Conservation (phyloP, 345 rosid genomes). For the Corchorus capsularis region DNA sequence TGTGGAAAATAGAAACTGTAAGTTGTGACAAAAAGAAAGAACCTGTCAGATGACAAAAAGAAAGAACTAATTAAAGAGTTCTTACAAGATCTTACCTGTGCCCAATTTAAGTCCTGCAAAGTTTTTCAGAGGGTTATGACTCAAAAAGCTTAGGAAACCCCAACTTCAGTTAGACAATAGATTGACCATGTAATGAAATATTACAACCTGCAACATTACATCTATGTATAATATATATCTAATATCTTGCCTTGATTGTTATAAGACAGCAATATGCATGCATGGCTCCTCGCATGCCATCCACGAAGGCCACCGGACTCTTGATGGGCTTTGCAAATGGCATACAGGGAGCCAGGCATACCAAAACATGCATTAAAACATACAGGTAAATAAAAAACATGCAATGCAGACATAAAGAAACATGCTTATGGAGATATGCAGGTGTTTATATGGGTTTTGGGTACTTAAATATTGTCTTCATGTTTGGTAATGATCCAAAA, state of each 20-base stretch:
- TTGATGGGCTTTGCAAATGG: constrained; percentile 48
- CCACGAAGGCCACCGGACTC: constrained; percentile 35
- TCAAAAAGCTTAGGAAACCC: neutral
- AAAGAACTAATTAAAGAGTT: constrained; percentile 14
- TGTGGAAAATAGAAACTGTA: neutral
- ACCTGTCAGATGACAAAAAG: neutral
- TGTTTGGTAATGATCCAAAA: constrained; percentile 1
- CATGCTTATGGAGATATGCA: constrained; percentile 8
- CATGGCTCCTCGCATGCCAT: constrained; percentile 66
- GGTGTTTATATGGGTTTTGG: neutral
- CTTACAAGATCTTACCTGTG: neutral
- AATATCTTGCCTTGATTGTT: neutral
- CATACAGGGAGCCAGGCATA: constrained; percentile 70
- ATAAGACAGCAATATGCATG: constrained; percentile 28
- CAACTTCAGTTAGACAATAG: neutral
- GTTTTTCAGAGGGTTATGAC: neutral
- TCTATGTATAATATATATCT: too few relatives aligned
- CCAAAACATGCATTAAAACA: constrained; percentile 11
- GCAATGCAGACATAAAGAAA: neutral
- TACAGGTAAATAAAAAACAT: neutral
- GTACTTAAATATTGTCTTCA: neutral
- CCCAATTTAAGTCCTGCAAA: neutral
- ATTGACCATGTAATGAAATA: neutral
- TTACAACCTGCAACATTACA: neutral
- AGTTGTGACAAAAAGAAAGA: neutral